phyloP scores from a whole-genome alignment of 805 yeast genomes.

The Pichia exigua region DNA sequence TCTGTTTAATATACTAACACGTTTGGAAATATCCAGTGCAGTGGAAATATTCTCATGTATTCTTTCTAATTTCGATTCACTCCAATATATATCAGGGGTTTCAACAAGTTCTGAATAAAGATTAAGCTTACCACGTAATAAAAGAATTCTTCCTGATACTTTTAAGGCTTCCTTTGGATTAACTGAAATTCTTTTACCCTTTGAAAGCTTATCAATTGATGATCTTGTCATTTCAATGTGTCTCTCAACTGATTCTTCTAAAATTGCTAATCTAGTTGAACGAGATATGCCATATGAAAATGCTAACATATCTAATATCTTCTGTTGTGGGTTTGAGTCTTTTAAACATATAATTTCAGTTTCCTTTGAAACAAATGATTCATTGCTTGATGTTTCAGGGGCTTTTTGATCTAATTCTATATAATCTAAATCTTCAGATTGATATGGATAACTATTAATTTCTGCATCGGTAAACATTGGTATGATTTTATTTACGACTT shows the following conservation, averaged over 20 bases:
- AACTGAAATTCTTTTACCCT: constrained; percentile 47
- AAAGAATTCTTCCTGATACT: constrained; percentile 66
- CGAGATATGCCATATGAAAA: constrained; percentile 83
- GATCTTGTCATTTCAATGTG: constrained; percentile 56
- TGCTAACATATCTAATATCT: constrained; percentile 72
- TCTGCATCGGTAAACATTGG: constrained; percentile 47
- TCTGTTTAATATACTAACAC: constrained; percentile 73
- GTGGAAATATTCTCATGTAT: constrained; percentile 66
- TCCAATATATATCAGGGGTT: constrained; percentile 91
- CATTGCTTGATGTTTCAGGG: constrained; percentile 16
- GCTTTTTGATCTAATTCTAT: constrained; percentile 23
- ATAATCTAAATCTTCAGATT: constrained; percentile 84
- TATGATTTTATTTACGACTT: constrained; percentile 37
- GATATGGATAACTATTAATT: constrained; percentile 42
- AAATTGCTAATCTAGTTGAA: constrained; percentile 74
- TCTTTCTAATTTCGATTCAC: constrained; percentile 76
- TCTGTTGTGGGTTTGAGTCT: constrained; percentile 37
- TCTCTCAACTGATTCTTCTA: constrained; percentile 65
- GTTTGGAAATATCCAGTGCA: constrained; percentile 64
- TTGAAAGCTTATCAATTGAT: constrained; percentile 58
- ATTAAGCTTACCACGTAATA: constrained; percentile 75
- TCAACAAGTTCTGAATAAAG: constrained; percentile 83
- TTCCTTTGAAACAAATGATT: constrained; percentile 29
- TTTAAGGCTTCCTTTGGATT: constrained; percentile 55
- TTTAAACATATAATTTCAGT: constrained; percentile 69